Base-by-base conservation (phyloP, 2,329 filamentous ascomycete species). In the Akanthomyces lecanii region DNA sequence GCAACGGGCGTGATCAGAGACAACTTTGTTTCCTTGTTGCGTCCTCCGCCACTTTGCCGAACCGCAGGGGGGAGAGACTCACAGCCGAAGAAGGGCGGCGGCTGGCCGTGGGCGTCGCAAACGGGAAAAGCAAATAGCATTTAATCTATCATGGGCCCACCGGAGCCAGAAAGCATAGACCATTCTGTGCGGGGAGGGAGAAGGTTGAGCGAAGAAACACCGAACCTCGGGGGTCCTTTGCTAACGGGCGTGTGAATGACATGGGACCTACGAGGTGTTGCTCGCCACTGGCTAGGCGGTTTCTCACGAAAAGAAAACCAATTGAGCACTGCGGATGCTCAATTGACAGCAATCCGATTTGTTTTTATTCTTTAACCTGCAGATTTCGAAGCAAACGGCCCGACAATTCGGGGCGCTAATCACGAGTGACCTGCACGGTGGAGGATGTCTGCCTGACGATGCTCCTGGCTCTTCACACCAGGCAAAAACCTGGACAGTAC, bases 371-470 rank as follows among this genome's bases (percentile, higher is more conserved):
- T 62, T 44, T 30, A 16, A 16, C n/a, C 21, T 12, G 33, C 21
- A 10, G 25, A 11, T 33, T 44, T 33, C 10, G 18, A 18, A 5
- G 51, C 23, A 44, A 25, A n/a, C 23, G 33, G 42, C 60, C 51
- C 33, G 45, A 47, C 42, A 56, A 6, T 23, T 42, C 53, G 59
- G 23, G 12, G n/a, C 53, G 61, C 54, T 63, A 58, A 63, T 58
- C 61, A 45, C 53, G 53, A 63, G 61, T 63, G 45, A 52, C 61
- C 30, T 36, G 25, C 36, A 11, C 2, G 14, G 38, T 38, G 54
- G 61, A 63, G 61, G 54, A 58, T 47, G 36, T 63, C 53, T 63
- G 61, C 61, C 53, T 63, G 36, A 48, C 28, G 47, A 63, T 52
- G n/a, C 61, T 63, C 53, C 33, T 25, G 61, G 48, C 11, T 16